These are phyloP conservation scores for Wickerhamia fluorescens DNA, from an alignment of 805 yeast genomes.

Conservation along the genomic window DNA sequence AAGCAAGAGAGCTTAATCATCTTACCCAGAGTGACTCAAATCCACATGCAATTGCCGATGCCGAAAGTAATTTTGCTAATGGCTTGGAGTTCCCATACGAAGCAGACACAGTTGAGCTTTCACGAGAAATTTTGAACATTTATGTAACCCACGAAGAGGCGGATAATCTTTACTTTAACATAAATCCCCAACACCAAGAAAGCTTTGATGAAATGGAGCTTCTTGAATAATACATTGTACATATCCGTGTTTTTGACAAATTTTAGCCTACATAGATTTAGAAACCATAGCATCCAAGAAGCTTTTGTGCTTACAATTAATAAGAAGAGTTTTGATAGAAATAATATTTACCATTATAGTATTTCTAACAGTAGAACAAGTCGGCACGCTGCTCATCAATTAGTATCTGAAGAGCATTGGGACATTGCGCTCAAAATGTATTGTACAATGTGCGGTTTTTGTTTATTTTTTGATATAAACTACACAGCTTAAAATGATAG, in stretches of 20 bases:
- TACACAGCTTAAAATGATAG: no score
- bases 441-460: no score
- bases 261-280: slow-evolving; percentile 1
- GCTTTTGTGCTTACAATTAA: no score
- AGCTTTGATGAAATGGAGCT: slow-evolving; percentile 19
- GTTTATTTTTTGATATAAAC: no score
- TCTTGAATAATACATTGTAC: slow-evolving; percentile 5
- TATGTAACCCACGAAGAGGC: slow-evolving; percentile 73
- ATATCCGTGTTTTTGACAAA: slow-evolving; percentile 2
- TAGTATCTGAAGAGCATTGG: no score
- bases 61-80: slow-evolving; percentile 42
- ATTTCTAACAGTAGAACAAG: no score
- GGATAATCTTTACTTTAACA: slow-evolving; percentile 62
- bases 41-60: slow-evolving; percentile 19
- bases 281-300: not conserved
- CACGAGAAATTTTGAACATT: slow-evolving; percentile 62
- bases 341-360: no score
- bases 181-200: slow-evolving; percentile 40
- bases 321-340: no score
- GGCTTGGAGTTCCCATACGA: slow-evolving; percentile 60
- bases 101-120: slow-evolving; percentile 56
- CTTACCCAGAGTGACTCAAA: slow-evolving; percentile 5
- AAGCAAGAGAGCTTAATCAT: slow-evolving; percentile 34
- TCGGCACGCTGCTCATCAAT: no score
- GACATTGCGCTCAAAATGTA: no score